These are phyloP conservation scores for Fragaria vesca DNA, from an alignment of 306 rosid species.

Conservation along the genomic window DNA sequence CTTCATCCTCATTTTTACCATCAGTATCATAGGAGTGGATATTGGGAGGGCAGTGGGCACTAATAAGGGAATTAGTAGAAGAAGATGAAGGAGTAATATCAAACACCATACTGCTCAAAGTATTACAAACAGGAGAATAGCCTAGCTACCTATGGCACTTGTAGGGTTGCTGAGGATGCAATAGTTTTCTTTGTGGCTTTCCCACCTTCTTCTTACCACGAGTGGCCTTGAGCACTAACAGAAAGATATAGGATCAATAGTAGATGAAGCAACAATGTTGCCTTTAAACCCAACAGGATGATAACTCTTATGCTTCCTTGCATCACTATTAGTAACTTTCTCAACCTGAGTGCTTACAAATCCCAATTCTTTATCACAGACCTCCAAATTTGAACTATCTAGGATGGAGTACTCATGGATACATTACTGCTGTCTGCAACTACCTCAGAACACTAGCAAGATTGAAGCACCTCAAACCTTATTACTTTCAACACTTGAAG, in stretches of 20 bases:
- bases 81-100: background rate
- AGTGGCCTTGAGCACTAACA: background rate
- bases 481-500: background rate
- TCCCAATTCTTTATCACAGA: background rate
- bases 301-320: background rate
- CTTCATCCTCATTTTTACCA: background rate
- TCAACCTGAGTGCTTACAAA: background rate
- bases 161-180: background rate
- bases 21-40: background rate
- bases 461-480: background rate
- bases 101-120: background rate
- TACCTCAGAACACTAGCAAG: background rate
- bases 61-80: background rate
- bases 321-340: background rate
- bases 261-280: background rate
- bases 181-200: background rate
- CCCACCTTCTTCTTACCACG: background rate
- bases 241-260: background rate
- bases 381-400: background rate
- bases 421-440: background rate
- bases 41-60: background rate
- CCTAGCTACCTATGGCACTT: background rate
- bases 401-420: background rate
- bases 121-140: background rate
- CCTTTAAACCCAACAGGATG: background rate